Evolutionary conservation across 2,329 filamentous ascomycete genomes (phyloP).

Genomic region (Scytalidium lignicola): DNA sequence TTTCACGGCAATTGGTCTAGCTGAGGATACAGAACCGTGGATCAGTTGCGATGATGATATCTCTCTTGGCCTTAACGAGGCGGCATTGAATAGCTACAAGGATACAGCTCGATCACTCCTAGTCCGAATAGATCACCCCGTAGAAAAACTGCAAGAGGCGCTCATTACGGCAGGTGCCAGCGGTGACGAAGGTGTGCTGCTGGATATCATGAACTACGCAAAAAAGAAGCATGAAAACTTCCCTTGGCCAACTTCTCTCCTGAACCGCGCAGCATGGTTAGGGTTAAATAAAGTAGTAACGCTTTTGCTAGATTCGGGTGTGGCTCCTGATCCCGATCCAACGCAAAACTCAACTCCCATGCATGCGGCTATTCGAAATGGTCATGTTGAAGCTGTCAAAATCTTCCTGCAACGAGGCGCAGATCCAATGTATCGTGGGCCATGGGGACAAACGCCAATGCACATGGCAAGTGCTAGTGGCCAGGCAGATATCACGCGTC

Average conservation of each 20-base stretch:
- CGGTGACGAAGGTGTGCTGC: not conserved
- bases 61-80: not conserved
- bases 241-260: not conserved
- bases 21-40: not conserved
- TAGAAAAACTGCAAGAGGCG: not conserved
- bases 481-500: conserved; percentile 3
- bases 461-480: conserved; percentile 6
- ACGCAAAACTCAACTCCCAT: conserved; percentile 7
- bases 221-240: not conserved
- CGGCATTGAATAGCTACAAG: not conserved
- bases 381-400: conserved; percentile 7
- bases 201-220: not conserved
- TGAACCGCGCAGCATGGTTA: not conserved
- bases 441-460: conserved; percentile 10
- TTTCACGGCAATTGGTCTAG: not conserved
- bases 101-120: not conserved
- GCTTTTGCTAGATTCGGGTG: not conserved
- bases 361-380: conserved; percentile 15
- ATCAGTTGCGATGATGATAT: not conserved
- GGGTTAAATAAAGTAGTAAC: not conserved
- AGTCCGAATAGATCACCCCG: not conserved
- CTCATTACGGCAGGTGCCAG: not conserved
- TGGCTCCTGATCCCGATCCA: not conserved
- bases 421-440: conserved; percentile 1
- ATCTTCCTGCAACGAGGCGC: conserved; percentile 9